Base-by-base conservation (phyloP, 306 rosid genomes). In the Echinosophora koreensis region DNA sequence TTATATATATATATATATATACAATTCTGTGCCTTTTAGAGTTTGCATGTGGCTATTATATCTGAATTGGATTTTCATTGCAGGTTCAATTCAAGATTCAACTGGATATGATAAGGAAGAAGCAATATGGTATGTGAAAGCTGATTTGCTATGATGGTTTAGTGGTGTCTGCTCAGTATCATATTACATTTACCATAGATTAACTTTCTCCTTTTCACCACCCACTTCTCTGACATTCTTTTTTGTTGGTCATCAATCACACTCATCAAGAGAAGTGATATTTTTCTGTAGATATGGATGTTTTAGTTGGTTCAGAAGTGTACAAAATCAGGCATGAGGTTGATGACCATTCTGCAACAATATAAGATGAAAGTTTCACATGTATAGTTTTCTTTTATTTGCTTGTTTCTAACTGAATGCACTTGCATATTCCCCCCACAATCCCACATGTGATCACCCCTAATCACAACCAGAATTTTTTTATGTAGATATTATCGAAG, bases 71-170 rank as follows among this genome's bases (percentile, higher is more conserved):
- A 38, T 27, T 55, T 41, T 52, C 46, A 11, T 17, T 49, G 5
- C 28, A 34, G 64, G 64, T 35, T 49, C 54, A 50, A 0, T 51
- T 44, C 18, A 52, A 50, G 64, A 76, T 63, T 52, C 32, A 51
- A 51, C 18, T 51, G 16, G 57, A 70, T 61, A 69, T 61, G 77
- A 49, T 37, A 47, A 46, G n/a, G n/a, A 54, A 55, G 76, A 68
- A 68, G 42, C 63, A 47, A 47, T 7, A 4, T 18, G 55, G 56
- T 14, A 15, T 5, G 27, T 57, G 55, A 57, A 47, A 14, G 39
- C 15, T 66, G 18, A 49, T 49, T 10, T 38, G 59, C 61, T 49
- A 16, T 65, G 44, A 38, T 50, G 49, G 10, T 37, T 37, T 13
- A 27, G 34, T 2, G 39, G 57, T 51, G 15, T 35, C 34, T 62